A percentile compares a stretch with the other conserved stretches of the same genome.
phyloP scores from a whole-genome alignment of 192 early-diverging fungal genomes.

The Coemansia sp. region DNA sequence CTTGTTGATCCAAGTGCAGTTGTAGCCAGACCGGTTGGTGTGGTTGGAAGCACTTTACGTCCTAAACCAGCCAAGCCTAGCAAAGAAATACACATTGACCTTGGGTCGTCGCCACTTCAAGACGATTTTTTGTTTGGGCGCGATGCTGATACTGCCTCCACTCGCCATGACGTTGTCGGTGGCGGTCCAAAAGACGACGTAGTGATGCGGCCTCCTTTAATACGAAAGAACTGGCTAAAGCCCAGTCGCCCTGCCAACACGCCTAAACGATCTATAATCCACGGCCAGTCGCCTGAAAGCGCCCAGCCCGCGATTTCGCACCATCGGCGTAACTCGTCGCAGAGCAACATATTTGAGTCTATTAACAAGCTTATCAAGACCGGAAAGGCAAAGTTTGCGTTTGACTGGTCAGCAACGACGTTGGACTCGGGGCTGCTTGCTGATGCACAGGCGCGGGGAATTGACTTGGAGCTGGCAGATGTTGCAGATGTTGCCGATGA shows the following conservation, averaged over 20 bases:
- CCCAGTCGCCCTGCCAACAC: background rate
- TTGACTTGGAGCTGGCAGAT: conserved; percentile 28
- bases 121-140: conserved; percentile 12
- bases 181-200: background rate
- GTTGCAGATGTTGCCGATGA: background rate
- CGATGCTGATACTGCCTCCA: background rate
- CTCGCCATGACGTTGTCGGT: background rate
- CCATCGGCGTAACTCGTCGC: conserved; percentile 21
- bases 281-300: background rate
- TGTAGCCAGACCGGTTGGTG: background rate
- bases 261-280: background rate
- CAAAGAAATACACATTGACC: background rate
- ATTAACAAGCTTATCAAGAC: conserved; percentile 39
- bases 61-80: background rate
- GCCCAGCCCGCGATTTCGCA: background rate
- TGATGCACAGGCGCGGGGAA: conserved; percentile 17
- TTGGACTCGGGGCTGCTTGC: conserved; percentile 22
- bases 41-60: background rate
- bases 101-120: conserved; percentile 21
- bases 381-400: conserved; percentile 34
- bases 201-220: background rate
- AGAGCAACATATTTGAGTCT: conserved; percentile 31
- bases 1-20: conserved; percentile 6
- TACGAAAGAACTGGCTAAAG: background rate
- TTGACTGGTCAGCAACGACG: conserved; percentile 32